Evolutionary conservation across 805 yeast genomes (phyloP).

Genomic region (Yarrowia hollandica): DNA sequence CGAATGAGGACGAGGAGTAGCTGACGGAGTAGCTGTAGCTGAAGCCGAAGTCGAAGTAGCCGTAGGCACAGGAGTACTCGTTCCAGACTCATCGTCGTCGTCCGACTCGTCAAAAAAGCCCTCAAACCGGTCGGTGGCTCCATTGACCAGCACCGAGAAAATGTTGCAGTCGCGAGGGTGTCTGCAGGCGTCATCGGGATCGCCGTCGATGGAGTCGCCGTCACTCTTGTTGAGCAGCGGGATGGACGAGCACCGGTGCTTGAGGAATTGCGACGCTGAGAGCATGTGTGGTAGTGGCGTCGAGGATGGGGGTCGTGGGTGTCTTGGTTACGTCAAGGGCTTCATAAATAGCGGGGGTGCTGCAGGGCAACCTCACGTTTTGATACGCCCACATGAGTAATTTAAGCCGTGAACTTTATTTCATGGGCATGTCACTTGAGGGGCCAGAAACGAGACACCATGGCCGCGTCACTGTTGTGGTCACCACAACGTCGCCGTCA

Average conservation of each 20-base stretch:
- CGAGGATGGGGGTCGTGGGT: neutral
- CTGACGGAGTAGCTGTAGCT: neutral
- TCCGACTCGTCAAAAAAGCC: conserved; percentile 1
- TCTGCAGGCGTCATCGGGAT: conserved; percentile 3
- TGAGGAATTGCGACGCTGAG: conserved; percentile 22
- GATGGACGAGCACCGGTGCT: conserved; percentile 2
- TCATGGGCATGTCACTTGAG: too few relatives aligned
- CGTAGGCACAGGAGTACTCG: neutral
- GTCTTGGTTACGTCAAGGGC: too few relatives aligned
- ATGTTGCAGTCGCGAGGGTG: conserved; percentile 14
- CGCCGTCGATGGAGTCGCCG: neutral
- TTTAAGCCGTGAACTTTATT: too few relatives aligned
- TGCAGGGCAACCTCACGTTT: too few relatives aligned
- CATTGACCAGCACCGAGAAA: conserved; percentile 10
- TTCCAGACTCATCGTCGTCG: neutral
- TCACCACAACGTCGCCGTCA: too few relatives aligned
- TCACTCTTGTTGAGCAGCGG: neutral
- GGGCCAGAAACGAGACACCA: too few relatives aligned
- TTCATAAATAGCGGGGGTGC: too few relatives aligned
- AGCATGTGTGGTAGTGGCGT: neutral
- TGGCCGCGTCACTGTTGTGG: too few relatives aligned
- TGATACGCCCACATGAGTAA: too few relatives aligned
- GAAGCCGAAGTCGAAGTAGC: neutral
- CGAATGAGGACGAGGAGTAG: neutral
- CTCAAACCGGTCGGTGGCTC: neutral